A percentile compares a stretch with the other conserved stretches of the same genome.
phyloP scores from a whole-genome alignment of 768 basidiomycete genomes.

The Daedaleopsis nitida region DNA sequence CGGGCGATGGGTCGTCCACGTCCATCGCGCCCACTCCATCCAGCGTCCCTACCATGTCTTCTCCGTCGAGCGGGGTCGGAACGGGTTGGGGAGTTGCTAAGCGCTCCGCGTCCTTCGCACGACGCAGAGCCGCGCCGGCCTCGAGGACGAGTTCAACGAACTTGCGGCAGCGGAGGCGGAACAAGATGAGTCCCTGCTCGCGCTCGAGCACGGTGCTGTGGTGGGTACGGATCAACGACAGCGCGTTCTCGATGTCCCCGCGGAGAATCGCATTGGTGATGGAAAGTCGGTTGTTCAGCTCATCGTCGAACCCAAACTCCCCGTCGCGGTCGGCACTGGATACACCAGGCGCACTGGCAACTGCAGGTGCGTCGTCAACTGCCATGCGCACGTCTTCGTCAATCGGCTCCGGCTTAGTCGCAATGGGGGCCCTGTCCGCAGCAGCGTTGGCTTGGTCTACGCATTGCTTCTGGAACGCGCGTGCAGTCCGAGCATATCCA shows the following conservation, averaged over 20 bases:
- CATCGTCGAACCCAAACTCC: conserved; percentile 39
- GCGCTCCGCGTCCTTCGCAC: conserved; percentile 46
- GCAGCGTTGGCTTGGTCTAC: conserved; percentile 17
- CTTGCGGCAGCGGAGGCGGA: conserved; percentile 82
- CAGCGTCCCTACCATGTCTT: conserved; percentile 40
- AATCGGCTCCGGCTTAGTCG: conserved; percentile 11
- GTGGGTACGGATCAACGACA: conserved; percentile 53
- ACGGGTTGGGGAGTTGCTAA: conserved; percentile 27
- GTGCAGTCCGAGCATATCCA: conserved; percentile 75
- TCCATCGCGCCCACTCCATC: conserved; percentile 49
- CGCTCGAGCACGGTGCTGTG: conserved; percentile 67
- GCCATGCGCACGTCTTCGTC: conserved; percentile 18
- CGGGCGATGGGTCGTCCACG: conserved; percentile 55
- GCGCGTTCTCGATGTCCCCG: conserved; percentile 73
- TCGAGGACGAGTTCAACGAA: conserved; percentile 82
- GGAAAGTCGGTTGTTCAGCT: conserved; percentile 67
- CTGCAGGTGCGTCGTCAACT: conserved; percentile 16
- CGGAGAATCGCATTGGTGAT: conserved; percentile 68
- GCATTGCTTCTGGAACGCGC: conserved; percentile 62
- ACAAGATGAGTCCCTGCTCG: conserved; percentile 70
- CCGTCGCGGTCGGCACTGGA: conserved; percentile 7
- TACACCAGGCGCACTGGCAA: background rate
- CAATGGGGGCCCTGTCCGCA: background rate
- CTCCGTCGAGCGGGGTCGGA: conserved; percentile 29
- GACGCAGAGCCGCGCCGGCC: conserved; percentile 69